A percentile compares a stretch with the other conserved stretches of the same genome.
Evolutionary conservation across 495 filamentous ascomycete genomes (phyloP).

Genomic region (Penicillium arizonense): DNA sequence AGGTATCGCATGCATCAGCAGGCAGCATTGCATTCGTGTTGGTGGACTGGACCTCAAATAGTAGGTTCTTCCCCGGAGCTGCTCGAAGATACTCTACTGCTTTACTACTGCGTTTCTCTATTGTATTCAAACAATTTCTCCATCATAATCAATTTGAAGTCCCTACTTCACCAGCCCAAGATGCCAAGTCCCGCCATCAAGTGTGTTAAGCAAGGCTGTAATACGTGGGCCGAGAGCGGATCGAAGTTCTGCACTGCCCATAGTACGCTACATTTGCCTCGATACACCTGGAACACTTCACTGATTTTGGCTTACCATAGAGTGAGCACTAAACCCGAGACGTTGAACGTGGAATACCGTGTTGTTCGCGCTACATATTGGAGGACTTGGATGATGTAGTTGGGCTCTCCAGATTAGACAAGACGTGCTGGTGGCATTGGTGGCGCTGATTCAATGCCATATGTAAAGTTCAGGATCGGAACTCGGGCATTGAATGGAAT

Average conservation of each 20-base stretch:
- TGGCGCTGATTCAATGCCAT: too few species aligned
- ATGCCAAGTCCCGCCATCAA: conserved; percentile 9
- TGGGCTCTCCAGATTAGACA: too few species aligned
- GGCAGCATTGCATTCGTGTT: background rate
- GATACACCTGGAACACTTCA: too few species aligned
- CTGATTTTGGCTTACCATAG: too few species aligned
- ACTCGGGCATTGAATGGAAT: too few species aligned
- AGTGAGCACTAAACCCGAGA: too few species aligned
- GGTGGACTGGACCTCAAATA: background rate
- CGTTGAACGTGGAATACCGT: too few species aligned
- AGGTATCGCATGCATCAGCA: background rate
- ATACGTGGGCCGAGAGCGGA: conserved; percentile 5
- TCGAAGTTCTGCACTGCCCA: conserved; percentile 6
- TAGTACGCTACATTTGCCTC: background rate
- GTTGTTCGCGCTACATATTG: too few species aligned
- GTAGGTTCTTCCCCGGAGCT: background rate
- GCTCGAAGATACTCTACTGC: background rate
- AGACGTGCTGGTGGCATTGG: too few species aligned
- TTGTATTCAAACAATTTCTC: background rate
- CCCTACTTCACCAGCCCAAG: background rate
- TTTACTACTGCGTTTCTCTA: background rate
- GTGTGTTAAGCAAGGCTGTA: conserved; percentile 8
- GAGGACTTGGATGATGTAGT: too few species aligned
- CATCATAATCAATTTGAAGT: too few species aligned
- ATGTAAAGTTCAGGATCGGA: too few species aligned